Evolutionary conservation across 2,329 filamentous ascomycete genomes (phyloP), one percentile per base, ranked within the genome.

Genomic region (Neopestalotiopsis sp.): DNA sequence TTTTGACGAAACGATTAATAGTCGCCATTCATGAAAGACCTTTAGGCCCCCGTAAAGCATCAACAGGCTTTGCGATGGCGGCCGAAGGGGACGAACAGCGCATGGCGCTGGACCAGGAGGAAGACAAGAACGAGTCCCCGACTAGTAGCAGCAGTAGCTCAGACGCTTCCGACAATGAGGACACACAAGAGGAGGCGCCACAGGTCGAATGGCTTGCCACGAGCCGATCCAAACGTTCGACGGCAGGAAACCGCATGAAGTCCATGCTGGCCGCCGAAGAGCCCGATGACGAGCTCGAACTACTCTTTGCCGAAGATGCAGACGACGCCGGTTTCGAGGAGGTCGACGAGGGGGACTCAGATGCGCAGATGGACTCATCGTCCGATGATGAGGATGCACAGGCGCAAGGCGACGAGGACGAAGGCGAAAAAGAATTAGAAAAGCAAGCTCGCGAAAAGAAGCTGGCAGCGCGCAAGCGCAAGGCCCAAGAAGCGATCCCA

Each of bases 401-500:
- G 80, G 84, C 90, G 65, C 85, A 91, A 69, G 80, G 77, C 34
- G 87, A 96, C 72, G 94, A 97, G 57, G 80, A 96, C 4, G 93
- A 94, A 68, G 96, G 96, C 42, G 96, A 99, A 81, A 92, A 91
- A 75, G 94, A 97, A 80, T 80, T 99, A 67, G 90, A 96, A 81
- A 91, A 89, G 72, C 89, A 92, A 74, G 94, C 92, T 69, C 91
- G 90, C 73, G 89, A 88, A 69, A 91, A 92, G 74, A 88, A 85
- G 74, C 81, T 86, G 69, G 89, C 87, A 3, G 93, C 85, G 65
- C 83, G 94, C 78, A 97, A 97, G 81, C 90, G 94, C 73, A 97
- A 95, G 77, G 89, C 91, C 1, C 90, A 93, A 75, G 90, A 94
- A 70, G 90, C 89, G 34, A 90, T 94, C 69, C 90, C 92, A 4